Percentiles rank a stretch among this genome's conserved stretches.
These are phyloP conservation scores for Exsudoporus floridanus DNA, from an alignment of 1,284 basidiomycete genomes.

Conservation along the genomic window DNA sequence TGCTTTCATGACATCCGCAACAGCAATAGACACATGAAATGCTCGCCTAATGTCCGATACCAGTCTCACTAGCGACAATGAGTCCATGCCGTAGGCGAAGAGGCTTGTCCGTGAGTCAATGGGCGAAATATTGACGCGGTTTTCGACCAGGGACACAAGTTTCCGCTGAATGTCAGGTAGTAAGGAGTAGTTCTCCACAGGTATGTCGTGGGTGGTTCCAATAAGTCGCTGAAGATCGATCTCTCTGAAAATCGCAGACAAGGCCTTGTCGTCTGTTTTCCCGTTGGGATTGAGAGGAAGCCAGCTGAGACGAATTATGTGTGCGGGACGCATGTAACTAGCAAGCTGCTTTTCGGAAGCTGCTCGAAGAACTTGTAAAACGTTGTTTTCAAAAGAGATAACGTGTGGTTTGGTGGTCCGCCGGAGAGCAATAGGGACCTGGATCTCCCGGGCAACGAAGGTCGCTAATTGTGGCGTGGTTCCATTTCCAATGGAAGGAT, in stretches of 20 bases:
- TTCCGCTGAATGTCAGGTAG: conserved; percentile 3
- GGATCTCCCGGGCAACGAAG: conserved; percentile 44
- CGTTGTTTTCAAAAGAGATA: conserved; percentile 30
- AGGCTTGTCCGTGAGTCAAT: conserved; percentile 34
- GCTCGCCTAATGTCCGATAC: conserved; percentile 37
- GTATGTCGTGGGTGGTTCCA: background rate
- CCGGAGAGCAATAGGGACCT: conserved; percentile 38
- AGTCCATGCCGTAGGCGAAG: conserved; percentile 50
- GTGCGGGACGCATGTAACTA: conserved; percentile 53
- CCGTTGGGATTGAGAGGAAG: conserved; percentile 51
- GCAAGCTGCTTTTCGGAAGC: conserved; percentile 45
- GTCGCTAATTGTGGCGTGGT: conserved; percentile 42
- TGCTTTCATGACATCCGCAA: conserved; percentile 44
- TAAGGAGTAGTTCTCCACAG: background rate
- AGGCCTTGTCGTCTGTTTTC: conserved; percentile 46
- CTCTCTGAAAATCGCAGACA: conserved; percentile 40
- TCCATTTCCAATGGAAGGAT: conserved; percentile 46
- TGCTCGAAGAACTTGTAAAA: conserved; percentile 37
- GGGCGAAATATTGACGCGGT: conserved; percentile 8
- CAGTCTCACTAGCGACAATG: conserved; percentile 42
- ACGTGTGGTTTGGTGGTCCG: conserved; percentile 39
- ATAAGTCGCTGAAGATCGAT: conserved; percentile 34
- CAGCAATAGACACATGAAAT: conserved; percentile 34
- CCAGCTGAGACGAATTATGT: conserved; percentile 48
- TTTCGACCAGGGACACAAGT: conserved; percentile 15